phyloP scores from a whole-genome alignment of 2,329 filamentous ascomycete species.

The Biscogniauxia sp. region DNA sequence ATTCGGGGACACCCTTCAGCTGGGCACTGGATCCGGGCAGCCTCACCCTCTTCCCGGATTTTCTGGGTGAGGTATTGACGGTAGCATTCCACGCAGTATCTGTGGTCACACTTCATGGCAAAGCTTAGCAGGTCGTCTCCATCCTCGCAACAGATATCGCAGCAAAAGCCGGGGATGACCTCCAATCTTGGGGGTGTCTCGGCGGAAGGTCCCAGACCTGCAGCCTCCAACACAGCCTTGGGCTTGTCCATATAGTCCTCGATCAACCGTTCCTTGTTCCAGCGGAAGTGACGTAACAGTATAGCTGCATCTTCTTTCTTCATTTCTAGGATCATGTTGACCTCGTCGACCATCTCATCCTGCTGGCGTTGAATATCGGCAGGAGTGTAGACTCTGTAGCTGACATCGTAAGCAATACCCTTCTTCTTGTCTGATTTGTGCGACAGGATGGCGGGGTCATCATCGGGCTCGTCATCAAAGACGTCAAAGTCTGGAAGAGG shows the following conservation, averaged over 20 bases:
- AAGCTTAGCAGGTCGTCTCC: conserved; percentile 74
- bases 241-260: conserved; percentile 94
- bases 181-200: conserved; percentile 65
- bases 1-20: conserved; percentile 84
- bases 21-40: conserved; percentile 90
- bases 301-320: conserved; percentile 89
- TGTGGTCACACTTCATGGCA: conserved; percentile 90
- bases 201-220: conserved; percentile 71
- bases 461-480: conserved; percentile 57
- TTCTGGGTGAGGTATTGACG: conserved; percentile 88
- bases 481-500: conserved; percentile 53
- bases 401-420: conserved; percentile 76
- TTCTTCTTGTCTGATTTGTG: conserved; percentile 66
- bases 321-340: conserved; percentile 87
- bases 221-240: conserved; percentile 75
- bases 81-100: conserved; percentile 92
- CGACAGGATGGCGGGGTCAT: conserved; percentile 50
- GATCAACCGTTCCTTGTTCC: conserved; percentile 94
- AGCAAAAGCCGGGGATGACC: conserved; percentile 72
- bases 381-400: conserved; percentile 79
- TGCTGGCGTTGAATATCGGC: conserved; percentile 82
- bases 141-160: conserved; percentile 96
- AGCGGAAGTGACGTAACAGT: conserved; percentile 81
- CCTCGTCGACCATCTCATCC: conserved; percentile 80
- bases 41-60: conserved; percentile 92